Percentiles rank a stretch among this genome's conserved stretches.
Conservation (phyloP, 2,329 filamentous ascomycete species). For the Cladosporium sp. region DNA sequence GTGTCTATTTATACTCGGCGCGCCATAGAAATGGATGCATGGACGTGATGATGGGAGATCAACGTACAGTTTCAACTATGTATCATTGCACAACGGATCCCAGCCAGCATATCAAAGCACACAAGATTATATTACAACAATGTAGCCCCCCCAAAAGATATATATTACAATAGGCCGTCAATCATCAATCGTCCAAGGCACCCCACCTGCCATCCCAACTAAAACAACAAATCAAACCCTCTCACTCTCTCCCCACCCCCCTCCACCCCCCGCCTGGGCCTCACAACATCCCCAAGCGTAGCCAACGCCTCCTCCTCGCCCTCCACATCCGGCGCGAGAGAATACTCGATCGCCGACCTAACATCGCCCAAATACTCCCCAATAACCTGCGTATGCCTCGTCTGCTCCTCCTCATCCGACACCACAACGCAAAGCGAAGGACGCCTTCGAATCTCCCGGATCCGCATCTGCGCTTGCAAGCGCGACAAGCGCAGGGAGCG, state of each 20-base stretch:
- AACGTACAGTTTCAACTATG: too few species aligned
- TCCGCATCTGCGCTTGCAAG: constrained; percentile 59
- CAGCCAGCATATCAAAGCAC: too few species aligned
- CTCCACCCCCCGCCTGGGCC: neutral
- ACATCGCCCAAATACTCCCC: constrained; percentile 59
- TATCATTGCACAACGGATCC: too few species aligned
- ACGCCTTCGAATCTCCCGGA: constrained; percentile 52
- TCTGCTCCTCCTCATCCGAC: constrained; percentile 42
- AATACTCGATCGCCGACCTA: constrained; percentile 56
- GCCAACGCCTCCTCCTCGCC: constrained; percentile 4
- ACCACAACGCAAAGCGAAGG: constrained; percentile 59
- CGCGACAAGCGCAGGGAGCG: constrained; percentile 43
- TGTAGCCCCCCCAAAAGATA: too few species aligned
- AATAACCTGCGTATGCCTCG: constrained; percentile 50
- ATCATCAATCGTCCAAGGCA: too few species aligned
- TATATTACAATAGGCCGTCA: too few species aligned
- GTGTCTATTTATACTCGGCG: too few species aligned
- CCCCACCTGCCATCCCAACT: neutral
- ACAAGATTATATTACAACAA: too few species aligned
- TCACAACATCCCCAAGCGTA: neutral
- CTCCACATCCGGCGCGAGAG: constrained; percentile 50
- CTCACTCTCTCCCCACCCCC: neutral
- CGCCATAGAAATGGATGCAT: too few species aligned
- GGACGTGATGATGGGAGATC: too few species aligned
- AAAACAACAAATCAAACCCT: neutral